Conservation (phyloP, 441 rosid genomes). For the Arabidopsis hybrid region DNA sequence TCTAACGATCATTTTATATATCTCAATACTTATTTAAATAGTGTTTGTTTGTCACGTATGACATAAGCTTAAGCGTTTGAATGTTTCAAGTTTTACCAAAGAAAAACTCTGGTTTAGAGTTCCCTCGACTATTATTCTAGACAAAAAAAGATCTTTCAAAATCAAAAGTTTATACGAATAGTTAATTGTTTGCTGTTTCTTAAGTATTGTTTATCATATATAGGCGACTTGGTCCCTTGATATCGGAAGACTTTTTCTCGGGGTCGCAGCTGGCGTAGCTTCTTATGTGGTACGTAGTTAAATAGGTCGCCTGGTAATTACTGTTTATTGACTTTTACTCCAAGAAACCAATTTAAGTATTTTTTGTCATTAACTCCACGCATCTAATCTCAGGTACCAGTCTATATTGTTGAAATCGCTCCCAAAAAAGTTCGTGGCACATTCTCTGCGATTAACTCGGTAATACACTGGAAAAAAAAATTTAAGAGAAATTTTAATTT, state of each 20-base stretch:
- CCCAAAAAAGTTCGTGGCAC: slow-evolving; percentile 67
- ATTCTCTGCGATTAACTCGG: slow-evolving; percentile 53
- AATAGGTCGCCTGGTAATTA: neutral
- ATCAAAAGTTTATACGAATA: slow-evolving; percentile 5
- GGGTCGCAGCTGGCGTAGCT: slow-evolving; percentile 62
- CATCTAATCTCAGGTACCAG: slow-evolving; percentile 51
- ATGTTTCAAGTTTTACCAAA: neutral
- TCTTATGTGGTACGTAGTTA: slow-evolving; percentile 57
- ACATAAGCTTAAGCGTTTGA: neutral
- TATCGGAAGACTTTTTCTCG: slow-evolving; percentile 63
- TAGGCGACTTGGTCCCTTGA: slow-evolving; percentile 65
- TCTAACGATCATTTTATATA: neutral
- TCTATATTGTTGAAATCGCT: slow-evolving; percentile 76
- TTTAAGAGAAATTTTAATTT: no score
- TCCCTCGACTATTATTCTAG: neutral
- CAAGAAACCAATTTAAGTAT: slow-evolving; percentile 10
- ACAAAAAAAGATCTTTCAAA: slow-evolving; percentile 2
- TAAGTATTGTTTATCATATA: neutral
- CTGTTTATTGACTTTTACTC: slow-evolving; percentile 2
- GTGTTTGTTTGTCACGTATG: neutral
- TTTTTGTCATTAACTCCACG: neutral
- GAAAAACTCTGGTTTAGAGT: neutral
- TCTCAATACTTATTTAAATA: slow-evolving; percentile 12
- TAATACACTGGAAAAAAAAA: slow-evolving; percentile 1
- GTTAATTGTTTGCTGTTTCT: slow-evolving; percentile 25